phyloP scores from a whole-genome alignment of 345 rosid species.

The Melastoma malabathricum region DNA sequence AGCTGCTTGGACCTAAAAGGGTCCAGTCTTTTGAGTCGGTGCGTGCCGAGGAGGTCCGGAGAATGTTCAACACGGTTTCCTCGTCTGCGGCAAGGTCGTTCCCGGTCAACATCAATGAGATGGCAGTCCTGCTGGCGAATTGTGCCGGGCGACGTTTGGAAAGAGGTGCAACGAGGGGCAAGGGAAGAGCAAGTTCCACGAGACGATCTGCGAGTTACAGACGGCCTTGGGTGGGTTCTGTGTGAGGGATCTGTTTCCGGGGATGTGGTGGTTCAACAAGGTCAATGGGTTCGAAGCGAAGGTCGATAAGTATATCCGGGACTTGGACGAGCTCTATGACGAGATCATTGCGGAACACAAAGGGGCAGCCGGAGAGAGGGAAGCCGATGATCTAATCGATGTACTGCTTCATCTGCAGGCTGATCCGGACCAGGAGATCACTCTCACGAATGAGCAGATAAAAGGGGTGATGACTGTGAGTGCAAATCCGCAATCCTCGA shows the following conservation, averaged over 20 bases:
- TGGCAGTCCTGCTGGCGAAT: constrained; percentile 9
- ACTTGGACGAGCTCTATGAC: constrained; percentile 23
- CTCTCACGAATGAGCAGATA: constrained; percentile 10
- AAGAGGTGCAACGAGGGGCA: constrained; percentile 7
- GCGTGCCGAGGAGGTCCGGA: constrained; percentile 21
- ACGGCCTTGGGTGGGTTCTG: constrained; percentile 13
- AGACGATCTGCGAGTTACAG: constrained; percentile 14
- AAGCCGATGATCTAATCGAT: constrained; percentile 23
- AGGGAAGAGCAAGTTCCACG: constrained; percentile 11
- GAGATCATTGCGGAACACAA: constrained; percentile 21
- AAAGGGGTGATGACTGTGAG: constrained; percentile 18
- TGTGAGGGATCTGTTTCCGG: constrained; percentile 25
- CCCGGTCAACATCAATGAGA: constrained; percentile 16
- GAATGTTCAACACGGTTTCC: constrained; percentile 10
- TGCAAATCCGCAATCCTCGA: too few relatives aligned
- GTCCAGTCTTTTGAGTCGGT: constrained; percentile 21
- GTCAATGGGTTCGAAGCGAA: constrained; percentile 21
- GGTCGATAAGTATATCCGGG: constrained; percentile 14
- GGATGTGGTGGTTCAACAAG: constrained; percentile 25
- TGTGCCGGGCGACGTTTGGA: constrained; percentile 24
- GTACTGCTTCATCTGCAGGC: constrained; percentile 15
- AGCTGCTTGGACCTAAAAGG: constrained; percentile 21
- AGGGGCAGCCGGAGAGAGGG: constrained; percentile 10
- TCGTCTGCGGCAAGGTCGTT: background rate
- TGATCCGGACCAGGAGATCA: constrained; percentile 9